Conservation (phyloP, 176 grass and related monocot genomes). For the Cocos nucifera region DNA sequence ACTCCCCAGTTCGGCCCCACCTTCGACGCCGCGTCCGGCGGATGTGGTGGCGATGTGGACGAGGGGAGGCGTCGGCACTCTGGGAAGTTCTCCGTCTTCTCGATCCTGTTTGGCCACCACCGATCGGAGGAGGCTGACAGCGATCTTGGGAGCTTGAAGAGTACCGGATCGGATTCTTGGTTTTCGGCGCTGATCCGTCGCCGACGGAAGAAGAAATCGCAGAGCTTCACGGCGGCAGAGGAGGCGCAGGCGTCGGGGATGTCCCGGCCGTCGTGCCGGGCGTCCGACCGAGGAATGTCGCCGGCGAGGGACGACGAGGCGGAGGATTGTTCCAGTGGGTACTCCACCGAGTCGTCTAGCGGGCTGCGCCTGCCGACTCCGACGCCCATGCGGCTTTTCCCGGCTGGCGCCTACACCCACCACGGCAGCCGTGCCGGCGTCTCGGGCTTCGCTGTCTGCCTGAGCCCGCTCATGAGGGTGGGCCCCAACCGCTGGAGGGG, state of each 20-base stretch:
- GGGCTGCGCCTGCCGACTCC: constrained; percentile 48
- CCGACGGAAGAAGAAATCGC: constrained; percentile 16
- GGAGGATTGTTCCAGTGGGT: constrained; percentile 8
- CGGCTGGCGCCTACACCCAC: constrained; percentile 18
- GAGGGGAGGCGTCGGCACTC: too few species aligned
- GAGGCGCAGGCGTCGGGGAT: constrained; percentile 3
- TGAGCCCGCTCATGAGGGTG: constrained; percentile 10
- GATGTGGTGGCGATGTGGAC: too few species aligned
- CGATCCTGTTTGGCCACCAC: constrained; percentile 46
- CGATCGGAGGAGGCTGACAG: constrained; percentile 18
- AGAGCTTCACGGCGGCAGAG: background rate
- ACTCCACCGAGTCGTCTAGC: constrained; percentile 31
- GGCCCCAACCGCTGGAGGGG: background rate
- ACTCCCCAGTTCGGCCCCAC: too few species aligned
- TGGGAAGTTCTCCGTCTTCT: constrained; percentile 45
- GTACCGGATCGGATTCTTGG: constrained; percentile 46
- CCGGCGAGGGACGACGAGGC: constrained; percentile 17
- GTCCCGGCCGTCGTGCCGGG: constrained; percentile 24
- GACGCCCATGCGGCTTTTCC: constrained; percentile 45
- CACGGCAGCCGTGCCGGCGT: constrained; percentile 5
- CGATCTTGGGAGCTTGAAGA: background rate
- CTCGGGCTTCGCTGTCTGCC: constrained; percentile 12
- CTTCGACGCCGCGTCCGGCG: constrained; percentile 22
- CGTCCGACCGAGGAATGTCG: constrained; percentile 43
- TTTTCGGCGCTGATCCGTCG: constrained; percentile 46